Conservation (phyloP, 1,284 basidiomycete species). For the Heterobasidion occidentale region DNA sequence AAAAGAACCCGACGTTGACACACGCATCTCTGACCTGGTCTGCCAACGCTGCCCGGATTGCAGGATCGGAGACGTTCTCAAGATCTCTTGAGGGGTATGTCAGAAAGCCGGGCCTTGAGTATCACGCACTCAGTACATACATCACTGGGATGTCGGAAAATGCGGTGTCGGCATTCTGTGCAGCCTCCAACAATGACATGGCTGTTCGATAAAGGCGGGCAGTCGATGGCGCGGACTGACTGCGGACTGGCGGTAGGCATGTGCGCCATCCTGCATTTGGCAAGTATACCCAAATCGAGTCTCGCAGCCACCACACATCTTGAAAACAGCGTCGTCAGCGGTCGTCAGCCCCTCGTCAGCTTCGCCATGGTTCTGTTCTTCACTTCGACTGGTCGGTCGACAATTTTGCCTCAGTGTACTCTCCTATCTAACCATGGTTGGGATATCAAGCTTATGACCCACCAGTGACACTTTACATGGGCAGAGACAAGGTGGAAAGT, state of each 20-base stretch:
- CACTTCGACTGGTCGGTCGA: constrained; percentile 45
- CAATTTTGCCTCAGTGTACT: neutral
- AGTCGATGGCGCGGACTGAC: too few species aligned
- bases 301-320: too few species aligned
- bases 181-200: constrained; percentile 13
- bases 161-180: constrained; percentile 23
- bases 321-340: too few species aligned
- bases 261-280: too few species aligned
- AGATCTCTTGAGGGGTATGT: constrained; percentile 43
- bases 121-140: constrained; percentile 22
- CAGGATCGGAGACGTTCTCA: constrained; percentile 32
- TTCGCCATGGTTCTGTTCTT: constrained; percentile 62
- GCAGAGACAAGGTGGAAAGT: constrained; percentile 96
- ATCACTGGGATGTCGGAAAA: constrained; percentile 53
- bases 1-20: constrained; percentile 78
- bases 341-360: too few species aligned
- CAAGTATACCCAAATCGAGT: too few species aligned
- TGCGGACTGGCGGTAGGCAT: too few species aligned
- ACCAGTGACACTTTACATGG: constrained; percentile 83
- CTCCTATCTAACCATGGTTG: neutral
- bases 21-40: constrained; percentile 65
- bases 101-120: neutral
- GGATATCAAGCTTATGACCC: constrained; percentile 44
- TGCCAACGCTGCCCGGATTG: constrained; percentile 43
- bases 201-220: neutral